These are phyloP conservation scores for Musa itinerans DNA, from an alignment of 176 grass and related monocot genomes.

Conservation along the genomic window DNA sequence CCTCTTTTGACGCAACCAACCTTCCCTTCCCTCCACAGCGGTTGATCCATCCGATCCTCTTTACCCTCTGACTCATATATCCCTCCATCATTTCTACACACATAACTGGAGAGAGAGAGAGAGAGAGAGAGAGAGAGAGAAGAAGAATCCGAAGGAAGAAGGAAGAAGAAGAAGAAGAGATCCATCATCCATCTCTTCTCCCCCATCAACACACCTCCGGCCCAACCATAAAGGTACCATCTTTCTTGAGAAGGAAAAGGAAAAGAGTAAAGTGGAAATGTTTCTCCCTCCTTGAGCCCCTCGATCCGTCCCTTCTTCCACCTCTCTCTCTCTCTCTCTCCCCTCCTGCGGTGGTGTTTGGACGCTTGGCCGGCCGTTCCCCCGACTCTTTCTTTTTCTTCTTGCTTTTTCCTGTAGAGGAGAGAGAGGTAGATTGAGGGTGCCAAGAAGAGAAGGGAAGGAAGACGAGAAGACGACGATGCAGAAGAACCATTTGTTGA, in stretches of 20 bases:
- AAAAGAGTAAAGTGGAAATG: background rate
- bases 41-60: background rate
- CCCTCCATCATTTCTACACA: too few species aligned
- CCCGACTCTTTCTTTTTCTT: background rate
- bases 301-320: too few species aligned
- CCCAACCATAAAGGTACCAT: background rate
- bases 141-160: too few species aligned
- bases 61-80: background rate
- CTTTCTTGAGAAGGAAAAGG: background rate
- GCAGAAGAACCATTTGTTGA: constrained; percentile 94
- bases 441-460: background rate
- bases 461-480: background rate
- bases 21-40: background rate
- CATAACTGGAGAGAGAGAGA: too few species aligned
- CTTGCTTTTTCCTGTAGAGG: background rate
- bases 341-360: background rate
- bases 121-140: background rate
- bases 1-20: background rate
- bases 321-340: background rate
- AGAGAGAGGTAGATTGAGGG: background rate
- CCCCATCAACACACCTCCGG: too few species aligned
- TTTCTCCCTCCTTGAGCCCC: background rate
- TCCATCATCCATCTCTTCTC: background rate
- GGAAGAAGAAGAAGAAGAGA: background rate
- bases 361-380: background rate